A percentile compares a stretch with the other conserved stretches of the same genome.
Conservation (phyloP, 768 basidiomycete species). For the Floccularia luteovirens region DNA sequence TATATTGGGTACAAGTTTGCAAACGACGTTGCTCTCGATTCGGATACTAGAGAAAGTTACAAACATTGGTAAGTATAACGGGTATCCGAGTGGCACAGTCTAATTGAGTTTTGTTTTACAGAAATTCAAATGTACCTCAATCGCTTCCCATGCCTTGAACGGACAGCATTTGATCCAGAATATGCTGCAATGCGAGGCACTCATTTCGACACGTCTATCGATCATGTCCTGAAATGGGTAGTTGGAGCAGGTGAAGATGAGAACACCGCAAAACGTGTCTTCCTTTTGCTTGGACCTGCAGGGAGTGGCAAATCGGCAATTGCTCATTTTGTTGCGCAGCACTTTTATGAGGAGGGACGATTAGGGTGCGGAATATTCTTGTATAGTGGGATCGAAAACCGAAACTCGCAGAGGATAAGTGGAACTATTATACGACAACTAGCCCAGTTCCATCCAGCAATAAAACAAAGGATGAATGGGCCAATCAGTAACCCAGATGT, state of each 20-base stretch:
- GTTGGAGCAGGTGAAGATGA: conserved; percentile 3
- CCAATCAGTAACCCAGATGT: conserved; percentile 2
- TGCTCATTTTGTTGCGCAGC: conserved; percentile 18
- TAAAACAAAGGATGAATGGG: conserved; percentile 5
- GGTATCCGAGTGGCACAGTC: neutral
- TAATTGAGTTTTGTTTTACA: neutral
- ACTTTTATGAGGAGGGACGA: conserved; percentile 16
- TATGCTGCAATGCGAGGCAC: conserved; percentile 7
- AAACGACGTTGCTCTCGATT: neutral
- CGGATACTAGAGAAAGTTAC: conserved; percentile 5
- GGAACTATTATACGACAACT: conserved; percentile 23
- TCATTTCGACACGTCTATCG: conserved; percentile 5
- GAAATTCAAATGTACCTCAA: neutral
- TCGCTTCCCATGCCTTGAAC: conserved; percentile 5
- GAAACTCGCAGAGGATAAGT: conserved; percentile 15
- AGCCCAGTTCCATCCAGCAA: conserved; percentile 16
- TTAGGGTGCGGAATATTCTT: conserved; percentile 25
- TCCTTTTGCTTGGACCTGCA: conserved; percentile 15
- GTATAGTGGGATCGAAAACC: conserved; percentile 8
- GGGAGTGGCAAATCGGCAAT: conserved; percentile 23
- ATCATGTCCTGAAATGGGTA: conserved; percentile 12
- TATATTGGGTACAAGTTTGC: conserved; percentile 1
- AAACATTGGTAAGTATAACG: conserved; percentile 3
- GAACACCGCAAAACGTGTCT: conserved; percentile 11
- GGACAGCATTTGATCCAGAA: conserved; percentile 5